Conservation (phyloP, 768 basidiomycete genomes). For the Termitomyces sp. region DNA sequence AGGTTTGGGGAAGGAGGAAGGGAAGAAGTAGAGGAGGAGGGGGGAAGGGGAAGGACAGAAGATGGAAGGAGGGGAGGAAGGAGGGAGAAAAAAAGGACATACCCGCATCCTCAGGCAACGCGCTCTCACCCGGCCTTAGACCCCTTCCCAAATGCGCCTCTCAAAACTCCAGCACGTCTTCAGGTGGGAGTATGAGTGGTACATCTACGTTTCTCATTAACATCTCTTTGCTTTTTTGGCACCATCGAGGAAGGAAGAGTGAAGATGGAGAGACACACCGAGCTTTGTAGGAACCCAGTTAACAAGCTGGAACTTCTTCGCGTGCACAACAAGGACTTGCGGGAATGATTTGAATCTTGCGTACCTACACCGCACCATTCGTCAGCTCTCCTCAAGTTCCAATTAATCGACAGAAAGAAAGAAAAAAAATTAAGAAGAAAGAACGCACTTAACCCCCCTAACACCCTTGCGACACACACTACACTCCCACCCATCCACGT, state of each 20-base stretch:
- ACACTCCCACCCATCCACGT: conserved; percentile 74
- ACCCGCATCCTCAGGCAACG: conserved; percentile 58
- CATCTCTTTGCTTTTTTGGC: conserved; percentile 11
- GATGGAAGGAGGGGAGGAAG: no score
- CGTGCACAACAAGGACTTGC: conserved; percentile 82
- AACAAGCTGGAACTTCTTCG: conserved; percentile 91
- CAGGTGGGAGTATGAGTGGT: conserved; percentile 68
- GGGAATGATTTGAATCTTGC: conserved; percentile 80
- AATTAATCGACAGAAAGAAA: no score
- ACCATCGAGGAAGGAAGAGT: not conserved
- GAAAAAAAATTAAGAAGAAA: not conserved
- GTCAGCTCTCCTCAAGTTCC: not conserved
- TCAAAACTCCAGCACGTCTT: conserved; percentile 59
- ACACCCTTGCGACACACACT: conserved; percentile 67
- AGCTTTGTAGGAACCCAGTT: conserved; percentile 97
- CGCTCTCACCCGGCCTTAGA: conserved; percentile 59
- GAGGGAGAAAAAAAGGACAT: not conserved
- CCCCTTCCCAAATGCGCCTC: conserved; percentile 65
- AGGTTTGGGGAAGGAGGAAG: no score
- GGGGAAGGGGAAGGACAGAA: no score
- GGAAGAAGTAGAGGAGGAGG: no score
- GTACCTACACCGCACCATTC: conserved; percentile 38
- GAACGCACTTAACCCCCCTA: conserved; percentile 61
- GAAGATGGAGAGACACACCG: conserved; percentile 56
- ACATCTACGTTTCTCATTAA: conserved; percentile 56